Evolutionary conservation across 768 basidiomycete species (phyloP).

Genomic region (Auriscalpium microsporum): DNA sequence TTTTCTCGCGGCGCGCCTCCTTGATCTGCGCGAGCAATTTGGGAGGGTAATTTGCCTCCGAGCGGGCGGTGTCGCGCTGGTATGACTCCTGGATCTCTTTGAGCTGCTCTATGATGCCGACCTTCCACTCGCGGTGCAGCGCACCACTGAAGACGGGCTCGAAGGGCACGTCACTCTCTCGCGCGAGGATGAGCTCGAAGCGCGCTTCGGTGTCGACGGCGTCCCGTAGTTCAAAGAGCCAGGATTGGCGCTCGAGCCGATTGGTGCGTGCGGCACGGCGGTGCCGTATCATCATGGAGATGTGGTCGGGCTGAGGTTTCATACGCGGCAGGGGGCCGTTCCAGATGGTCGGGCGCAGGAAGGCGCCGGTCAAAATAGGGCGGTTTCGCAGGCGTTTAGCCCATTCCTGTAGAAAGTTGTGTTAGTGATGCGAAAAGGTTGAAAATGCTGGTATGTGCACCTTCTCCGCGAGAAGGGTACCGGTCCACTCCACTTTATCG

Average conservation of each 20-base stretch:
- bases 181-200: constrained; percentile 28
- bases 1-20: constrained; percentile 50
- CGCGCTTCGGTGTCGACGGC: constrained; percentile 29
- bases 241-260: constrained; percentile 31
- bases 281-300: constrained; percentile 59
- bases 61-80: constrained; percentile 34
- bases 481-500: constrained; percentile 40
- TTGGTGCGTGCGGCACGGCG: constrained; percentile 36
- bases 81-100: constrained; percentile 26
- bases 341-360: constrained; percentile 53
- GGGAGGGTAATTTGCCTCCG: constrained; percentile 34
- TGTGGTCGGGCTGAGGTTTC: constrained; percentile 66
- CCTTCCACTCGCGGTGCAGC: constrained; percentile 21
- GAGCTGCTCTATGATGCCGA: constrained; percentile 27
- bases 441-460: constrained; percentile 28
- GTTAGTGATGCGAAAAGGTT: neutral
- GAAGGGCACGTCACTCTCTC: constrained; percentile 1
- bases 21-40: constrained; percentile 41
- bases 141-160: constrained; percentile 17
- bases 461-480: constrained; percentile 40
- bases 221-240: constrained; percentile 25
- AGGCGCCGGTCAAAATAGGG: constrained; percentile 64
- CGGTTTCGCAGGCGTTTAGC: constrained; percentile 42
- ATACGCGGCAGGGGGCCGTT: constrained; percentile 73
- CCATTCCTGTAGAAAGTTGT: constrained; percentile 40